These are phyloP conservation scores for Diaporthe vaccinii DNA, from an alignment of 2,329 filamentous ascomycete genomes.

Conservation along the genomic window DNA sequence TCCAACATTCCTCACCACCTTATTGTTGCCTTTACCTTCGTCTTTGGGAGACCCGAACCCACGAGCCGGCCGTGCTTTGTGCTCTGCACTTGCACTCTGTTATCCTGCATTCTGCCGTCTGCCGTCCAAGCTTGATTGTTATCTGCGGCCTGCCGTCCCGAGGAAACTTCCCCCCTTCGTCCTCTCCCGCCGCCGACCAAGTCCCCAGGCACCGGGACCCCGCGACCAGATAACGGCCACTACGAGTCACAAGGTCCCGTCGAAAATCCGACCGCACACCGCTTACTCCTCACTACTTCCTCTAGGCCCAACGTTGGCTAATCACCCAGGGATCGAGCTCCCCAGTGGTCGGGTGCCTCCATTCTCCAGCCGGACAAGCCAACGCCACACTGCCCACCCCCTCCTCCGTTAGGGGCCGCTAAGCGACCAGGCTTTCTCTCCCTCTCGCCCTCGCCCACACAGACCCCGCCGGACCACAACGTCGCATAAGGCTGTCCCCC, in stretches of 20 bases:
- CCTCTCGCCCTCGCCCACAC: not conserved
- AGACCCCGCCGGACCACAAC: conserved; percentile 26
- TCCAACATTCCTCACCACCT: not conserved
- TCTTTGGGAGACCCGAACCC: not conserved
- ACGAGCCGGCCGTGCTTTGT: not conserved
- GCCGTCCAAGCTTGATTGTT: conserved; percentile 28
- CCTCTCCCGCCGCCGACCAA: not conserved
- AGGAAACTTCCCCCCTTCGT: not conserved
- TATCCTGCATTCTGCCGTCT: conserved; percentile 3
- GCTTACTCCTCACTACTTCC: conserved; percentile 11
- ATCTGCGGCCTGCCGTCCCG: conserved; percentile 29
- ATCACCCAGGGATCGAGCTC: conserved; percentile 5
- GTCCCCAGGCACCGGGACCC: conserved; percentile 1
- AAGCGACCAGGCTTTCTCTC: not conserved
- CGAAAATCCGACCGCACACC: conserved; percentile 4
- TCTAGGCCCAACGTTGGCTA: conserved; percentile 20
- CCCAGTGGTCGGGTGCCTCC: conserved; percentile 15
- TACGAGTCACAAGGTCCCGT: conserved; percentile 31
- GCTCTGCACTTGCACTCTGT: not conserved
- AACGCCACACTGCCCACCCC: conserved; percentile 25
- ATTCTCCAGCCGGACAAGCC: conserved; percentile 9
- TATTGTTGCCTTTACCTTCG: not conserved
- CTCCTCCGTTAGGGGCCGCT: not conserved
- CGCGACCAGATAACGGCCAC: conserved; percentile 21
- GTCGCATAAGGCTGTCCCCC: conserved; percentile 39